These are phyloP conservation scores for Raddia distichophylla DNA, from an alignment of 176 grass and related monocot genomes.

Conservation along the genomic window DNA sequence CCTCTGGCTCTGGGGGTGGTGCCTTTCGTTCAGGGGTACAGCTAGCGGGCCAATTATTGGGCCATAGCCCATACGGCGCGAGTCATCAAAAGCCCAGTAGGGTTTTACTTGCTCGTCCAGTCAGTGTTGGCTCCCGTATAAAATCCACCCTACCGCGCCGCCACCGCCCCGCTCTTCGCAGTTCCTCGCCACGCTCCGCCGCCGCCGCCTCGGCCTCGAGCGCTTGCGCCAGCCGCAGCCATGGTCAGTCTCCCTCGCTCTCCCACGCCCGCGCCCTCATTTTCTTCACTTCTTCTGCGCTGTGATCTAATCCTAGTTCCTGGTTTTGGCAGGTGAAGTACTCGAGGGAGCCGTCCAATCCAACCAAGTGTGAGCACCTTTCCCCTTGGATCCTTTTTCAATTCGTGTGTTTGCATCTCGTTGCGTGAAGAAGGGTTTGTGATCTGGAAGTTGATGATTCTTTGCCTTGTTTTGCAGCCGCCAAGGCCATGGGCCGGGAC, in stretches of 20 bases:
- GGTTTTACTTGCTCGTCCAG: background rate
- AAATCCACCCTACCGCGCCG: background rate
- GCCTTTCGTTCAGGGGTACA: no score
- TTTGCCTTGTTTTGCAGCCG: slow-evolving; percentile 48
- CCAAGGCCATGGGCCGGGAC: slow-evolving; percentile 87
- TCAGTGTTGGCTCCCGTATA: background rate
- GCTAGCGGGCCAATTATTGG: no score
- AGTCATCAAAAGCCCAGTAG: background rate
- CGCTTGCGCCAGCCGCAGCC: background rate
- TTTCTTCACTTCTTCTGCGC: background rate
- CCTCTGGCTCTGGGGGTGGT: no score
- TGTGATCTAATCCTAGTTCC: background rate
- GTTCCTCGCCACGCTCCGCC: no score
- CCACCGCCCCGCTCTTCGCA: no score
- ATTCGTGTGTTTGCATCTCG: background rate
- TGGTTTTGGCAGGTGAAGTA: slow-evolving; percentile 65
- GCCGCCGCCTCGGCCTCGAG: background rate
- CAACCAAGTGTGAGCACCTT: slow-evolving; percentile 71
- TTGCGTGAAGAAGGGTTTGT: background rate
- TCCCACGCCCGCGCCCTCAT: background rate
- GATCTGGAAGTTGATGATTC: slow-evolving; percentile 6
- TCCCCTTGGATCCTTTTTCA: background rate
- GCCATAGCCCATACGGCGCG: background rate
- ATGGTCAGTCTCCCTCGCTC: background rate
- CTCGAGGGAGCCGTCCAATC: slow-evolving; percentile 61